Evolutionary conservation across 1,284 basidiomycete species (phyloP).

Genomic region (Sanghuangporus weigelae): DNA sequence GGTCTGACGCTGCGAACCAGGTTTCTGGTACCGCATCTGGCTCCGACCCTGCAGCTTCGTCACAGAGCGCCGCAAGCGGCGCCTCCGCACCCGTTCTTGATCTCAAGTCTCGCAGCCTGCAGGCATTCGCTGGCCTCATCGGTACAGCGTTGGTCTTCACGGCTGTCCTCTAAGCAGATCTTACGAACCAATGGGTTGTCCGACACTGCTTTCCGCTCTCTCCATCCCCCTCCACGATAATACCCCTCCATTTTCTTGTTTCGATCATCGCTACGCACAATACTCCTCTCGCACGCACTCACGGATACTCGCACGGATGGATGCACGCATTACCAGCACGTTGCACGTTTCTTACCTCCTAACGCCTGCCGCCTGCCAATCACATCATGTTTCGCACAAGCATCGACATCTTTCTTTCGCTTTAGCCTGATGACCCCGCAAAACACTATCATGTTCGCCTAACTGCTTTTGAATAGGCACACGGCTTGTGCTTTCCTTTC

Average conservation of each 20-base stretch:
- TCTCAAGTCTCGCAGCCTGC: slow-evolving; percentile 12
- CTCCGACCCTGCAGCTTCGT: background rate
- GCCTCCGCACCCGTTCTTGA: slow-evolving; percentile 4
- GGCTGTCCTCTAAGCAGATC: slow-evolving; percentile 1
- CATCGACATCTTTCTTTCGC: too few relatives aligned
- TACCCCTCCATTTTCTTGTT: background rate
- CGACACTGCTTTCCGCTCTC: background rate
- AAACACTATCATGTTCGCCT: too few relatives aligned
- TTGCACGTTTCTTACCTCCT: background rate
- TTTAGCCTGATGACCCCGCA: too few relatives aligned
- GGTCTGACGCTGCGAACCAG: background rate
- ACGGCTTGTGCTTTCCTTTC: too few relatives aligned
- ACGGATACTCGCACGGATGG: background rate
- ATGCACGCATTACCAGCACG: background rate
- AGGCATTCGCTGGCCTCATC: slow-evolving; percentile 8
- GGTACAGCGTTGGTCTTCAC: slow-evolving; percentile 13
- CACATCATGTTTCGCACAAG: too few relatives aligned
- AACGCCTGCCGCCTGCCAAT: background rate
- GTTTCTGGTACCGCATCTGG: background rate
- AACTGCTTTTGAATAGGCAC: too few relatives aligned
- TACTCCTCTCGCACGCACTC: background rate
- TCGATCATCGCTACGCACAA: background rate
- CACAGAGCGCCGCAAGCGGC: slow-evolving; percentile 2
- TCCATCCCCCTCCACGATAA: too few relatives aligned
- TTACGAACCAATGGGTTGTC: background rate